Conservation (phyloP, 148 eudicot species). For the Vaccinium corymbosum region DNA sequence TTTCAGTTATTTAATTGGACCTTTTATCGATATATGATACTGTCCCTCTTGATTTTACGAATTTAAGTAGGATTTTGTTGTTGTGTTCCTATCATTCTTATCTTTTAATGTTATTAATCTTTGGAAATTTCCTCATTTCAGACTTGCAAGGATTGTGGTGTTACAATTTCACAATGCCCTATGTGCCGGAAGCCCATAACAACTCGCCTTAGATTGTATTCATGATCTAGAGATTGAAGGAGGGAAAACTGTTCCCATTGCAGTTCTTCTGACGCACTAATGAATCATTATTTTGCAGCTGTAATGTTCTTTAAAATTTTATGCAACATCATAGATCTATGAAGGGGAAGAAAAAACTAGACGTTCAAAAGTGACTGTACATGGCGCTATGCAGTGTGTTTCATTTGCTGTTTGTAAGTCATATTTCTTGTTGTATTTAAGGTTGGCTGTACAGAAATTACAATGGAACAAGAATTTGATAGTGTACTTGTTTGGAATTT, state of each 20-base stretch:
- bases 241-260: background rate
- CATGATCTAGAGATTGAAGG: conserved; percentile 22
- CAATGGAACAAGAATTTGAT: background rate
- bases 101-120: background rate
- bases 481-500: background rate
- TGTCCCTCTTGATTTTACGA: background rate
- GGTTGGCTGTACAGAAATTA: background rate
- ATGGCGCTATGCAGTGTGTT: background rate
- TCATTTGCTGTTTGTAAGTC: background rate
- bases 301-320: background rate
- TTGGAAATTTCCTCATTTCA: conserved; percentile 13
- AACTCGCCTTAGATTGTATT: conserved; percentile 50
- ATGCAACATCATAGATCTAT: background rate
- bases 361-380: background rate
- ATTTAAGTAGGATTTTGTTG: background rate
- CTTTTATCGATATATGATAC: background rate
- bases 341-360: background rate
- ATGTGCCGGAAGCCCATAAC: conserved; percentile 59
- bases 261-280: background rate
- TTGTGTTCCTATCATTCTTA: background rate
- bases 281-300: background rate
- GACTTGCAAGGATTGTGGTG: conserved; percentile 79
- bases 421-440: background rate
- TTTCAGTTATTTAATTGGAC: background rate
- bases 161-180: conserved; percentile 50